A percentile compares a stretch with the other conserved stretches of the same genome.
phyloP scores from a whole-genome alignment of 176 grass and related monocot genomes.

The Typha latifolia region DNA sequence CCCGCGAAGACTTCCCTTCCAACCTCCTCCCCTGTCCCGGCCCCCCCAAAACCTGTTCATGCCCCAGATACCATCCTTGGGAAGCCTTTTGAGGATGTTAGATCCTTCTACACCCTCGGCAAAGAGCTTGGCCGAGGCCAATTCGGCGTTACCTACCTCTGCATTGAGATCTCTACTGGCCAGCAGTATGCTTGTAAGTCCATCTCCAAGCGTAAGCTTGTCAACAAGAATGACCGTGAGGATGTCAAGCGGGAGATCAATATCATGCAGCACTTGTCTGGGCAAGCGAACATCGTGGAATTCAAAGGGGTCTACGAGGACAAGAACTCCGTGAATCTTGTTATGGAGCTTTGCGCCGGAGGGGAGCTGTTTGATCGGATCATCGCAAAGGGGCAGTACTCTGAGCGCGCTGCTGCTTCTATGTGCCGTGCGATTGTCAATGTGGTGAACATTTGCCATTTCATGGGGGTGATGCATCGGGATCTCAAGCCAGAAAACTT shows the following conservation, averaged over 20 bases:
- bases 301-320: constrained; percentile 17
- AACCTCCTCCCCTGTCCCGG: too few species aligned
- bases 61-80: too few species aligned
- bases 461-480: constrained; percentile 20
- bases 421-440: constrained; percentile 1
- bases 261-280: constrained; percentile 18
- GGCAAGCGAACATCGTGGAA: constrained; percentile 13
- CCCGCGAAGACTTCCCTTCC: too few species aligned
- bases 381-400: constrained; percentile 15
- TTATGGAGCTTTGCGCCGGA: constrained; percentile 15
- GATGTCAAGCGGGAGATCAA: constrained; percentile 12
- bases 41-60: too few species aligned
- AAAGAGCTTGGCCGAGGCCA: too few species aligned
- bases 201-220: constrained; percentile 13
- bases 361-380: constrained; percentile 17
- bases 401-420: constrained; percentile 2
- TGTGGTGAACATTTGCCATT: constrained; percentile 18
- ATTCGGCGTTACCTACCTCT: neutral
- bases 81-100: too few species aligned
- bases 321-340: neutral
- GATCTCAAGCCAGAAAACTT: constrained; percentile 20
- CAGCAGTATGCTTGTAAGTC: constrained; percentile 11
- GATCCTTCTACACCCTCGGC: too few species aligned
- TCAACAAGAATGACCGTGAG: neutral
- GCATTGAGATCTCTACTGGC: constrained; percentile 5